Evolutionary conservation across 345 rosid genomes (phyloP).

Genomic region (Cardamine chenopodiifolia): DNA sequence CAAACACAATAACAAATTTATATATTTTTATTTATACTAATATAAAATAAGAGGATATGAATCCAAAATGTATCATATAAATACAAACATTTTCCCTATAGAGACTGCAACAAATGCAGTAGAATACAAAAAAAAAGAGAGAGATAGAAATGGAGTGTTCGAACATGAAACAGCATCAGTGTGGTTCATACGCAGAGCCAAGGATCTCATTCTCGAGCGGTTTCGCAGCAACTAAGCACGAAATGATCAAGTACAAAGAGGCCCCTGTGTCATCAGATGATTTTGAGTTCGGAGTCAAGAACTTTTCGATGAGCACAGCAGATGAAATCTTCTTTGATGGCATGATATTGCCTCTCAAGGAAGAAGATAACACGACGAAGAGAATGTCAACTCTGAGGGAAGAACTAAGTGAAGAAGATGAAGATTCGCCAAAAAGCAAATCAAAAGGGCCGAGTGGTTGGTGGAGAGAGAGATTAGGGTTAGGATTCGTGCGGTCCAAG

Average conservation of each 20-base stretch:
- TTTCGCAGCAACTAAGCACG: conserved; percentile 54
- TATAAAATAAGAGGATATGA: conserved; percentile 6
- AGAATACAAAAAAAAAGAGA: not conserved
- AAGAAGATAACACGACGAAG: conserved; percentile 40
- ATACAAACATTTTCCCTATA: conserved; percentile 6
- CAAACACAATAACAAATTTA: not conserved
- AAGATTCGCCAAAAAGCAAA: conserved; percentile 31
- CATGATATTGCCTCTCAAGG: conserved; percentile 63
- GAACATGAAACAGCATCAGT: conserved; percentile 55
- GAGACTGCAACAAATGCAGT: conserved; percentile 18
- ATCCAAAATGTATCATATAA: conserved; percentile 25
- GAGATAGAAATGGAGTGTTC: conserved; percentile 40
- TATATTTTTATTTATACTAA: not conserved
- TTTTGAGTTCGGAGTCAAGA: conserved; percentile 67
- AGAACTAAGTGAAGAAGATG: conserved; percentile 55
- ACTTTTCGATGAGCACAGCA: conserved; percentile 69
- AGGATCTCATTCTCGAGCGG: conserved; percentile 95
- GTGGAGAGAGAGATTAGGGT: conserved; percentile 45
- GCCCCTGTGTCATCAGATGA: conserved; percentile 78
- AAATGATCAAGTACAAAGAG: conserved; percentile 58
- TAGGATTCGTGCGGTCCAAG: conserved; percentile 41
- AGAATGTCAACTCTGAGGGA: conserved; percentile 69
- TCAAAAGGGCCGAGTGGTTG: conserved; percentile 42
- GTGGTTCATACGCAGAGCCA: conserved; percentile 56
- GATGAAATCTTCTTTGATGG: conserved; percentile 83